phyloP scores from a whole-genome alignment of 345 rosid species.

The Hibiscus syriacus region DNA sequence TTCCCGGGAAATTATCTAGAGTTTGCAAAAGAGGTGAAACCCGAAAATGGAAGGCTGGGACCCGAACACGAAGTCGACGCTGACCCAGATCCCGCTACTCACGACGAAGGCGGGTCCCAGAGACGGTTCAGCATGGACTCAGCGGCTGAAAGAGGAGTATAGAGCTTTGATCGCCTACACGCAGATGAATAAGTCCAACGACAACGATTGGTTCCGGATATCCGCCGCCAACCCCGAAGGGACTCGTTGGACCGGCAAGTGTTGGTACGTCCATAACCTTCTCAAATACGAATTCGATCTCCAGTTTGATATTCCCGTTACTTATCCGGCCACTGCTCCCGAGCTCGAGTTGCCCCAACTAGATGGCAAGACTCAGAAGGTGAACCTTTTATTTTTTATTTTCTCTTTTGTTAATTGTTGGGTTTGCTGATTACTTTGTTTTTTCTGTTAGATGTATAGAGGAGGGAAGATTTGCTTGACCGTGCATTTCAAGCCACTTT shows the following conservation, averaged over 20 bases:
- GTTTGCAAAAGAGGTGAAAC: not conserved
- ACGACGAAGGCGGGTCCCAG: slow-evolving; percentile 87
- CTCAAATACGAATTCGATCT: slow-evolving; percentile 96
- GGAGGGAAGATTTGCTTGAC: slow-evolving; percentile 99
- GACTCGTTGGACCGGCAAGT: slow-evolving; percentile 95
- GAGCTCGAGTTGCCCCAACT: slow-evolving; percentile 86
- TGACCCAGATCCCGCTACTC: slow-evolving; percentile 78
- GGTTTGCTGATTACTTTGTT: not conserved
- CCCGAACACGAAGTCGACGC: slow-evolving; percentile 84
- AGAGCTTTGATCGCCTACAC: slow-evolving; percentile 87
- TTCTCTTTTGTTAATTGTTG: not conserved
- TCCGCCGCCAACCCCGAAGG: slow-evolving; percentile 88
- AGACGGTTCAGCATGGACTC: slow-evolving; percentile 87
- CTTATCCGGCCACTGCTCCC: slow-evolving; percentile 91
- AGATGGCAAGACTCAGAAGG: slow-evolving; percentile 98
- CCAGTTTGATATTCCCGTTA: slow-evolving; percentile 87
- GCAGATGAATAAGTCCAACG: slow-evolving; percentile 97
- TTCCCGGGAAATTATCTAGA: slow-evolving; percentile 9
- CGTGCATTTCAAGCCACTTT: slow-evolving; percentile 98
- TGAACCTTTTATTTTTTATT: not conserved
- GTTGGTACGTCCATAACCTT: slow-evolving; percentile 96
- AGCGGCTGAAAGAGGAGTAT: slow-evolving; percentile 96
- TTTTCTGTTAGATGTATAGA: slow-evolving; percentile 67
- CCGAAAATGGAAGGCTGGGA: slow-evolving; percentile 86
- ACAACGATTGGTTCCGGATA: slow-evolving; percentile 98